Base-by-base conservation (phyloP, 331 rosid species). In the Telfairia occidentalis region DNA sequence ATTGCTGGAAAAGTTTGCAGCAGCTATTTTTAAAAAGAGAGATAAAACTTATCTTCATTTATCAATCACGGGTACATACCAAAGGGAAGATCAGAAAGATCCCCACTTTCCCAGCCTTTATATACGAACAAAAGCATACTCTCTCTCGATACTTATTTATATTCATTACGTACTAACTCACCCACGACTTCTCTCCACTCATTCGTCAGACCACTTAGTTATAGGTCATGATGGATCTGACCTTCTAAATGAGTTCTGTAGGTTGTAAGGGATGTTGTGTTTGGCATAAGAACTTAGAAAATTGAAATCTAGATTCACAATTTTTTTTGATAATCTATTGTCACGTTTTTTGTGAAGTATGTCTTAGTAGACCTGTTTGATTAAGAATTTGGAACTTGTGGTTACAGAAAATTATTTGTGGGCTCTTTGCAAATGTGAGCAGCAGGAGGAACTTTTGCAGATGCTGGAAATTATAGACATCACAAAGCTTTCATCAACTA, bases 361-460 rank as follows among this genome's bases (percentile, higher is more conserved):
- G 4, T 29, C 75, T 70, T 28, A 18, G 46, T 46, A 24, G 42
- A 70, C 55, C 40, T 15, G 19, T 70, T 42, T 54, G 18, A 57
- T 61, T 75, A 34, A 75, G 9, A 18, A 57, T 37, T 75, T 74
- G 12, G 71, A 77, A 78, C 77, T 49, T 43, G 24, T 85, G 78
- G 79, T 79, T 87, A 89, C 90, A 94, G 98, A 88, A 80, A 85
- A 74, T 70, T 91, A 86, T 83, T 79, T 94, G 77, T 75, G 85
- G 86, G 98, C 96, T 35, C 96, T 90, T 71, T 90, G 89, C 84
- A 96, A 91, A 82, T 79, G 91, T 71, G 89, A 85, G 58, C 79
- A 88, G 82, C 85, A 75, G 72, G 63, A 78, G 77, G 88, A 94
- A 75, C 79, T 94, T 72, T 81, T 84, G 84, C 87, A 83, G 85